These are phyloP conservation scores for Gastrolobium bilobum DNA, from an alignment of 306 rosid genomes.

Conservation along the genomic window DNA sequence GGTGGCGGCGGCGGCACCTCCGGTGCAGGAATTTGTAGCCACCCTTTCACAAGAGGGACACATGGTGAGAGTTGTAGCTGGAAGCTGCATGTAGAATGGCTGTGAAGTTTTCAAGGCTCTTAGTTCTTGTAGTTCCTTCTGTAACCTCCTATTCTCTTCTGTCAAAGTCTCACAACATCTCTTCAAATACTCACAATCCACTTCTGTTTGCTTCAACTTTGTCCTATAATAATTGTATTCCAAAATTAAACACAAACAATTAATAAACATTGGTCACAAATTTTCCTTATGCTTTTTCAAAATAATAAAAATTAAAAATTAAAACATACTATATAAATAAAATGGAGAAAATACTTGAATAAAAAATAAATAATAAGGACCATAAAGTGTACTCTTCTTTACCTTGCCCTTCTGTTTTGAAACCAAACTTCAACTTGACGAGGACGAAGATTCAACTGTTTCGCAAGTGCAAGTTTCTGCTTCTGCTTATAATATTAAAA, in stretches of 20 bases:
- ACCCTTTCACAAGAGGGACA: slow-evolving; percentile 96
- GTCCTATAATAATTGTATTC: slow-evolving; percentile 58
- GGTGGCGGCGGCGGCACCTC: neutral
- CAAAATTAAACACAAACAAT: neutral
- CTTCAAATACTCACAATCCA: slow-evolving; percentile 94
- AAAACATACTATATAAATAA: neutral
- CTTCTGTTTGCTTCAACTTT: slow-evolving; percentile 97
- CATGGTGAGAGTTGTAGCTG: slow-evolving; percentile 99
- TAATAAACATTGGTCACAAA: neutral
- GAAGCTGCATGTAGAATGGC: slow-evolving; percentile 96
- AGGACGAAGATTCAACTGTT: slow-evolving; percentile 87
- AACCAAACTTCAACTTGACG: slow-evolving; percentile 99
- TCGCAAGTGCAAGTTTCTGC: slow-evolving; percentile 88
- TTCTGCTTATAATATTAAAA: slow-evolving; percentile 55
- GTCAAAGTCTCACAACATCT: slow-evolving; percentile 94
- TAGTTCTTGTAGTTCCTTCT: slow-evolving; percentile 91
- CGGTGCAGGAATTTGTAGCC: slow-evolving; percentile 56
- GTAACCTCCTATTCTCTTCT: slow-evolving; percentile 92
- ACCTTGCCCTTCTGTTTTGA: slow-evolving; percentile 99
- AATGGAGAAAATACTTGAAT: slow-evolving; percentile 12
- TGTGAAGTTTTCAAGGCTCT: slow-evolving; percentile 90
- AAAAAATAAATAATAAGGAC: neutral
- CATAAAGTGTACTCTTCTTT: neutral
- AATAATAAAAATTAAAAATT: neutral
- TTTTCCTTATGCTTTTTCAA: neutral